These are phyloP conservation scores for Fraxinus baroniana DNA, from an alignment of 305 asterid genomes.

Conservation along the genomic window DNA sequence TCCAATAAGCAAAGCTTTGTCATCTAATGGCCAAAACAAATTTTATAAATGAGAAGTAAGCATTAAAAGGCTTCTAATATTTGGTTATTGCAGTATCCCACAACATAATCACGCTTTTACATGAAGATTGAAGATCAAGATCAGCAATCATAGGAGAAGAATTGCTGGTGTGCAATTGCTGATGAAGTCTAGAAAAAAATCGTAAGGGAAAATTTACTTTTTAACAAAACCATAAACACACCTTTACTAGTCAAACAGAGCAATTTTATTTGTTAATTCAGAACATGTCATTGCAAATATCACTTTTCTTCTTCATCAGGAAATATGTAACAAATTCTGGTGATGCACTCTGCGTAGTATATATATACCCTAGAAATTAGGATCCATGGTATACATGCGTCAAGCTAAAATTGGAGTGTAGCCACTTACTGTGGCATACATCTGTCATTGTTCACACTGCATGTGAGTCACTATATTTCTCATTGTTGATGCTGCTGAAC, in stretches of 20 bases:
- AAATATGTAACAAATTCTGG: background rate
- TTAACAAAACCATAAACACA: background rate
- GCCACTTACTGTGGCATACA: background rate
- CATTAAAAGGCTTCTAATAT: slow-evolving; percentile 8
- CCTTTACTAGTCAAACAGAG: background rate
- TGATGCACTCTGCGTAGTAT: background rate
- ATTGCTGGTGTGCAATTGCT: background rate
- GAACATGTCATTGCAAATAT: background rate
- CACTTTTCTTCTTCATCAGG: background rate
- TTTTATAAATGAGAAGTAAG: background rate
- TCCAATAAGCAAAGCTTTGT: slow-evolving; percentile 14
- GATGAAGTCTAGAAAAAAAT: background rate
- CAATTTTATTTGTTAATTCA: background rate
- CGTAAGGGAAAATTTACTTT: background rate
- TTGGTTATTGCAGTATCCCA: background rate
- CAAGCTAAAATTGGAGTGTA: background rate
- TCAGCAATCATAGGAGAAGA: background rate
- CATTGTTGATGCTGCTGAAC: background rate
- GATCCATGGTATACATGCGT: background rate
- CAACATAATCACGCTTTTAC: background rate
- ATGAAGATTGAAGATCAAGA: background rate
- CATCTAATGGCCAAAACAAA: slow-evolving; percentile 5
- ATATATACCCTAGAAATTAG: background rate
- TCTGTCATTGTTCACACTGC: background rate
- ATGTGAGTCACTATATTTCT: background rate